These are phyloP conservation scores for Circinella minor DNA, from an alignment of 371 early-diverging fungal genomes.

Conservation along the genomic window DNA sequence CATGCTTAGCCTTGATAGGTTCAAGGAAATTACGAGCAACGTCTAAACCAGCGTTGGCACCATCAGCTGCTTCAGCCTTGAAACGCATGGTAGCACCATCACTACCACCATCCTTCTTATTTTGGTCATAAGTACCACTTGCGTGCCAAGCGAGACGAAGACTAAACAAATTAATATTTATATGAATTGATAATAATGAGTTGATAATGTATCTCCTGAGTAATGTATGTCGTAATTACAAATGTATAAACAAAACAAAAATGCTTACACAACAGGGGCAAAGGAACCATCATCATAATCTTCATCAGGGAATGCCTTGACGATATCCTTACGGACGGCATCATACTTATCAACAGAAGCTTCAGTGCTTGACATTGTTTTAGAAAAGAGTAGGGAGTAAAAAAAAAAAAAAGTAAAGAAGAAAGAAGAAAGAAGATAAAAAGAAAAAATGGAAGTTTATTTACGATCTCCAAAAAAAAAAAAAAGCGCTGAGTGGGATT, in stretches of 20 bases:
- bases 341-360: conserved; percentile 51
- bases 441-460: conserved; percentile 7
- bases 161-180: conserved; percentile 17
- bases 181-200: too few species aligned
- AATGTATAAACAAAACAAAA: not conserved
- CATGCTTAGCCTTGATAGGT: conserved; percentile 75
- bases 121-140: conserved; percentile 79
- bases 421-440: conserved; percentile 14
- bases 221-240: conserved; percentile 3
- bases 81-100: conserved; percentile 84
- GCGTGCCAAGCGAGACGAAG: conserved; percentile 89
- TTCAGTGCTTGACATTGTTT: conserved; percentile 48
- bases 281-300: conserved; percentile 86
- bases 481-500: too few species aligned
- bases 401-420: conserved; percentile 11
- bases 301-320: conserved; percentile 59
- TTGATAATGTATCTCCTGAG: not conserved
- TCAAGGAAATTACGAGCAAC: conserved; percentile 76
- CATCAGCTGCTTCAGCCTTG: conserved; percentile 68
- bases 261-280: conserved; percentile 73
- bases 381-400: conserved; percentile 23
- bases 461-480: not conserved
- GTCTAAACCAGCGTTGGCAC: conserved; percentile 83
- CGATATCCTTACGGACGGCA: conserved; percentile 62
- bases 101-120: conserved; percentile 76